Conservation (phyloP, 2,329 filamentous ascomycete species). For the Colletotrichum kahawae region DNA sequence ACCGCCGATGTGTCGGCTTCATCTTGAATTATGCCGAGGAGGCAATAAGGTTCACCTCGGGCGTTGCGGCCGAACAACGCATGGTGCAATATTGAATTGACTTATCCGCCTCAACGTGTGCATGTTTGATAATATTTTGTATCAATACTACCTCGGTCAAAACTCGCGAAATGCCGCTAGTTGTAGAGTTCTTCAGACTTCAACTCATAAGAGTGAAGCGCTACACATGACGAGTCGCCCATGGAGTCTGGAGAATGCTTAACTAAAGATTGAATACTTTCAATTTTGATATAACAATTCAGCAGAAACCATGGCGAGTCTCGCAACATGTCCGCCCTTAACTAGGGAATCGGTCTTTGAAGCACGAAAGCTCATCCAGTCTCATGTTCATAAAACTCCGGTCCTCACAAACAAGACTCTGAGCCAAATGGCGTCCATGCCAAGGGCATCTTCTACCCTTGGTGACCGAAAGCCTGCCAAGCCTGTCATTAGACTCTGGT, state of each 20-base stretch:
- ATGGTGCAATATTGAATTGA: not conserved
- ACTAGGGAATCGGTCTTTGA: slow-evolving; percentile 73
- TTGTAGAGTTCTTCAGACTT: not conserved
- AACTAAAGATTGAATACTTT: not conserved
- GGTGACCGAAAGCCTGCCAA: slow-evolving; percentile 60
- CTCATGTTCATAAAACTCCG: slow-evolving; percentile 82
- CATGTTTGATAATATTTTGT: not conserved
- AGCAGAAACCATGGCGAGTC: slow-evolving; percentile 54
- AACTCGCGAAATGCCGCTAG: not conserved
- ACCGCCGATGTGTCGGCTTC: not conserved
- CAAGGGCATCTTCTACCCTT: slow-evolving; percentile 57
- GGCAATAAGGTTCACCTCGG: not conserved
- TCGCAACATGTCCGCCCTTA: slow-evolving; percentile 64
- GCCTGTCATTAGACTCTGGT: slow-evolving; percentile 78
- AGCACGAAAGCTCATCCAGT: slow-evolving; percentile 75
- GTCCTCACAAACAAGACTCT: slow-evolving; percentile 82
- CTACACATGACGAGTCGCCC: not conserved
- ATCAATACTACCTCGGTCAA: not conserved
- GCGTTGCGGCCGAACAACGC: not conserved
- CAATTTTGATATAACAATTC: not conserved
- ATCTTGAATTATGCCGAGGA: not conserved
- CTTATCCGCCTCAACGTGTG: not conserved
- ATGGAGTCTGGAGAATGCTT: not conserved
- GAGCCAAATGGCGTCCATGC: slow-evolving; percentile 75
- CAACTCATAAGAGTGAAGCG: not conserved